Conservation (phyloP, 495 filamentous ascomycete genomes). For the Annulohypoxylon nitens region DNA sequence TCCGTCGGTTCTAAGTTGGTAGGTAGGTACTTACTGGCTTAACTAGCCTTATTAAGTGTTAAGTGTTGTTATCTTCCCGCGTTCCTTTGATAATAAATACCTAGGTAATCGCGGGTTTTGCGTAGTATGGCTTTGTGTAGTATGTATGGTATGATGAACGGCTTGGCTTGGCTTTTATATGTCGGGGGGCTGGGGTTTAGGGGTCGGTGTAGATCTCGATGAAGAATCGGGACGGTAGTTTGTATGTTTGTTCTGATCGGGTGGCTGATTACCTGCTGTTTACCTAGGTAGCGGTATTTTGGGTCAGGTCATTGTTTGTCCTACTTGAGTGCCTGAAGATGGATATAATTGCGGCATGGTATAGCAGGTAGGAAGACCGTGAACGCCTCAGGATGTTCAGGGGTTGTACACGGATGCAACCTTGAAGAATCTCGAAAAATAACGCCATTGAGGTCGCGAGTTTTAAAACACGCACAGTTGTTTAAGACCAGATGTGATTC, state of each 20-base stretch:
- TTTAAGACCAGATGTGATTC: background rate
- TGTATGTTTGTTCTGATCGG: background rate
- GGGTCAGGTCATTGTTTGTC: no score
- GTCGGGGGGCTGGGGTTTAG: background rate
- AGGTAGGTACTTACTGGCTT: background rate
- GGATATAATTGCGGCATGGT: background rate
- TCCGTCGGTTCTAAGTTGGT: background rate
- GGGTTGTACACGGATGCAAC: background rate
- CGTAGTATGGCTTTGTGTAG: no score
- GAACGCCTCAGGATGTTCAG: background rate
- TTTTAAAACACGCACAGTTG: background rate
- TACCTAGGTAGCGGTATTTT: no score
- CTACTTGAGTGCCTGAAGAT: no score
- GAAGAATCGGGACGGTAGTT: background rate
- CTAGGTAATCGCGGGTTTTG: background rate
- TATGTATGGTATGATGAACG: no score
- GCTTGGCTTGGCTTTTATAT: background rate
- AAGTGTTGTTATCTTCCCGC: background rate
- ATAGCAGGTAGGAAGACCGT: background rate
- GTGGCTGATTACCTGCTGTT: no score
- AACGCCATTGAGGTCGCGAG: background rate
- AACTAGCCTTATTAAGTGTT: no score
- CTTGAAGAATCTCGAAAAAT: background rate
- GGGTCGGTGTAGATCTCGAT: slow-evolving; percentile 2
- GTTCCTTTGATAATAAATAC: background rate